These are phyloP conservation scores for Arabis hirsuta DNA, from an alignment of 345 rosid genomes.

Conservation along the genomic window DNA sequence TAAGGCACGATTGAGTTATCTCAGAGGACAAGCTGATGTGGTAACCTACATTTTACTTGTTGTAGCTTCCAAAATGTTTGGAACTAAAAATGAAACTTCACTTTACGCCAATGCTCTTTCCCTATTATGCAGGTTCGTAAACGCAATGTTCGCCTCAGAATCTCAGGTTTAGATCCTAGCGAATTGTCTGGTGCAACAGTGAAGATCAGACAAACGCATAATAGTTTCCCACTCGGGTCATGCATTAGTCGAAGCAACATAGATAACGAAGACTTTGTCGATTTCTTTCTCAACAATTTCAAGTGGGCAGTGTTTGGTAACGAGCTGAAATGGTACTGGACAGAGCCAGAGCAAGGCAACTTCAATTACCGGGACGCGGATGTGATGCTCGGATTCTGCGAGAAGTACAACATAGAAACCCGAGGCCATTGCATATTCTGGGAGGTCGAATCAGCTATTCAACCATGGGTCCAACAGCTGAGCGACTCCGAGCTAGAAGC, in stretches of 20 bases:
- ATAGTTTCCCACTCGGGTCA: slow-evolving; percentile 83
- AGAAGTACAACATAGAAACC: slow-evolving; percentile 56
- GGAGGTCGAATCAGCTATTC: slow-evolving; percentile 85
- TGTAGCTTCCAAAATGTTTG: background rate
- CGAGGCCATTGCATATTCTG: slow-evolving; percentile 98
- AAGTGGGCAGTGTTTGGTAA: slow-evolving; percentile 95
- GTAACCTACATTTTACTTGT: slow-evolving; percentile 43
- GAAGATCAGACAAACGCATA: slow-evolving; percentile 65
- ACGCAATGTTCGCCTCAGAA: slow-evolving; percentile 69
- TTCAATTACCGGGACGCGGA: slow-evolving; percentile 86
- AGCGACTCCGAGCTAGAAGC: slow-evolving; percentile 54
- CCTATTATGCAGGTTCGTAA: slow-evolving; percentile 69
- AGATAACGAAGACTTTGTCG: slow-evolving; percentile 89
- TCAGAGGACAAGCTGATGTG: slow-evolving; percentile 69
- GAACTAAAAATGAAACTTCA: background rate
- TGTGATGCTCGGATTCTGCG: slow-evolving; percentile 79
- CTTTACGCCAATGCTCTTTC: slow-evolving; percentile 22
- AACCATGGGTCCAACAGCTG: slow-evolving; percentile 76
- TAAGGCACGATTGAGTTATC: slow-evolving; percentile 59
- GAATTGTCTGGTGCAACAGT: slow-evolving; percentile 56
- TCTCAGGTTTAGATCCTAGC: slow-evolving; percentile 54
- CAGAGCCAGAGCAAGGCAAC: slow-evolving; percentile 80
- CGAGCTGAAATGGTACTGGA: slow-evolving; percentile 98
- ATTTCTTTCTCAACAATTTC: slow-evolving; percentile 73
- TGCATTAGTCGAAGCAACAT: slow-evolving; percentile 81